A percentile compares a stretch with the other conserved stretches of the same genome.
Conservation (phyloP, 1,284 basidiomycete genomes). For the Porodaedalea pini region DNA sequence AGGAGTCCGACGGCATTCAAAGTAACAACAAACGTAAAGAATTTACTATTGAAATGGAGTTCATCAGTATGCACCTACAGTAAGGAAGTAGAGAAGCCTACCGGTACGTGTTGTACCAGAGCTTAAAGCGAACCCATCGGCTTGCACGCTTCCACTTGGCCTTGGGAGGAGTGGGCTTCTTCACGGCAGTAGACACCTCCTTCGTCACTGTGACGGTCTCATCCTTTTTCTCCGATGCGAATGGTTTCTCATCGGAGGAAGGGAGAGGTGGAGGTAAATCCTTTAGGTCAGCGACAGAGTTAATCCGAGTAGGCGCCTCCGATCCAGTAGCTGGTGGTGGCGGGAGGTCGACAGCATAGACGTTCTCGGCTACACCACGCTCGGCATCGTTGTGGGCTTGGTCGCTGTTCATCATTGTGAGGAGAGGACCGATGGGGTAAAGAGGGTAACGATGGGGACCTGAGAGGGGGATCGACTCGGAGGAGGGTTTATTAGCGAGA, state of each 20-base stretch:
- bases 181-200: conserved; percentile 10
- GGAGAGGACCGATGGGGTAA: neutral
- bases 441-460: conserved; percentile 1
- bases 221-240: conserved; percentile 19
- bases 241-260: conserved; percentile 25
- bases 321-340: conserved; percentile 14
- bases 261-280: conserved; percentile 12
- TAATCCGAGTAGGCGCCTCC: conserved; percentile 16
- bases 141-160: conserved; percentile 29
- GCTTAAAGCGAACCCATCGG: conserved; percentile 47
- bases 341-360: conserved; percentile 19
- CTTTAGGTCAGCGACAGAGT: conserved; percentile 19
- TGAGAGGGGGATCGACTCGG: conserved; percentile 8
- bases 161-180: conserved; percentile 22
- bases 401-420: conserved; percentile 6
- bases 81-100: conserved; percentile 28
- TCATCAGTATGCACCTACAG: conserved; percentile 4
- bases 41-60: conserved; percentile 43
- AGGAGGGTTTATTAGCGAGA: conserved; percentile 11
- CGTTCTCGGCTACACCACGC: conserved; percentile 19
- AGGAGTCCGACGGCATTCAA: conserved; percentile 50
- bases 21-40: conserved; percentile 50
- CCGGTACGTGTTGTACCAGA: conserved; percentile 70
- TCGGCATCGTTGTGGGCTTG: conserved; percentile 20
- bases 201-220: conserved; percentile 16